Percentiles rank a stretch among this genome's conserved stretches.
Evolutionary conservation across 2,329 filamentous ascomycete species (phyloP).

Genomic region (Venturia aucupariae): DNA sequence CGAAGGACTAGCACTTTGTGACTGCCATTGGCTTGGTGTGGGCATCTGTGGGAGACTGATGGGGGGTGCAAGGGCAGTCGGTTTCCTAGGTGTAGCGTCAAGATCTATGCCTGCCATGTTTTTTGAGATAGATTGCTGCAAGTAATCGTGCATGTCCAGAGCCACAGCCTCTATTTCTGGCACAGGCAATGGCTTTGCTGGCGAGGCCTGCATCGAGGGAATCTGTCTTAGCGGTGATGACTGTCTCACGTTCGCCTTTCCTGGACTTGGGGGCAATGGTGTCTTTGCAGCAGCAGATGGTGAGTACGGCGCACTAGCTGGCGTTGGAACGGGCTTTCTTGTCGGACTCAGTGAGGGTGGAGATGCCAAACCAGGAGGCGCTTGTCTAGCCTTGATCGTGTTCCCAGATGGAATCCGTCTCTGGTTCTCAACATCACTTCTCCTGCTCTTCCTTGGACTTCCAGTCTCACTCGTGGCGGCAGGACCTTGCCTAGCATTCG

Average conservation of each 20-base stretch:
- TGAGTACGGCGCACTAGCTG: slow-evolving; percentile 24
- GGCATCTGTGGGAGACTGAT: background rate
- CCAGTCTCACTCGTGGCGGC: slow-evolving; percentile 10
- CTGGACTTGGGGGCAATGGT: slow-evolving; percentile 38
- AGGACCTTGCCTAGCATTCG: slow-evolving; percentile 53
- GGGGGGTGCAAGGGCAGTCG: slow-evolving; percentile 9
- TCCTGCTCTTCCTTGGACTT: slow-evolving; percentile 12
- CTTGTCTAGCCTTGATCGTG: slow-evolving; percentile 11
- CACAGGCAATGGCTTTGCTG: slow-evolving; percentile 5
- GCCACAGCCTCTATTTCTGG: slow-evolving; percentile 23
- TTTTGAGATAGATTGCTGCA: slow-evolving; percentile 39
- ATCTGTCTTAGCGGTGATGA: background rate
- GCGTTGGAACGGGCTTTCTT: slow-evolving; percentile 21
- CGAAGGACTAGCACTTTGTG: slow-evolving; percentile 11
- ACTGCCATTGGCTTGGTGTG: background rate
- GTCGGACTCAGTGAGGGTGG: slow-evolving; percentile 33
- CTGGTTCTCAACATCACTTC: slow-evolving; percentile 13
- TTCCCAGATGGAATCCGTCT: slow-evolving; percentile 13
- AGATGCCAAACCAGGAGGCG: slow-evolving; percentile 4
- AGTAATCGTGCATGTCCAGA: slow-evolving; percentile 35
- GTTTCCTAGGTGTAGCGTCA: slow-evolving; percentile 2
- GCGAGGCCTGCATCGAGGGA: background rate
- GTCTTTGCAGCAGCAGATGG: slow-evolving; percentile 33
- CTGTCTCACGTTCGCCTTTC: slow-evolving; percentile 22
- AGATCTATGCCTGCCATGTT: slow-evolving; percentile 27